Evolutionary conservation across 441 rosid genomes (phyloP).

Genomic region (Populus hybrid): DNA sequence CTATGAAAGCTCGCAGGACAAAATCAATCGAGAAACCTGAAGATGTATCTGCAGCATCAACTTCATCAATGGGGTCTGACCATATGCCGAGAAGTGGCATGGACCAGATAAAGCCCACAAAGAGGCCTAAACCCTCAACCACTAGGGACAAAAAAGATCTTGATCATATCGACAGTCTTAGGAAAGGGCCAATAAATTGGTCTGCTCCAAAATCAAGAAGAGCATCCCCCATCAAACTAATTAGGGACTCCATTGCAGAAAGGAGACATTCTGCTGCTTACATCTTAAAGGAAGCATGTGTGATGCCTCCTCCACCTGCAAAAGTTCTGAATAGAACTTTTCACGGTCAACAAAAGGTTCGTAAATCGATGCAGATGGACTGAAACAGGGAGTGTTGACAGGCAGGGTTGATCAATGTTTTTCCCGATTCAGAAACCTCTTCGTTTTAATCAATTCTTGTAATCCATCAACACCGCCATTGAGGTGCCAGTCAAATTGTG

Average conservation of each 20-base stretch:
- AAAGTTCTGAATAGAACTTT: slow-evolving; percentile 39
- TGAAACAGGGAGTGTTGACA: slow-evolving; percentile 30
- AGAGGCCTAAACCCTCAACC: slow-evolving; percentile 58
- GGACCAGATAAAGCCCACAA: slow-evolving; percentile 41
- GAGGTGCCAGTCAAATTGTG: slow-evolving; percentile 2
- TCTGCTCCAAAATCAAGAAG: slow-evolving; percentile 49
- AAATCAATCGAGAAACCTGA: slow-evolving; percentile 46
- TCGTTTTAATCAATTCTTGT: neutral
- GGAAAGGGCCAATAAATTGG: slow-evolving; percentile 38
- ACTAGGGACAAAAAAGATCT: slow-evolving; percentile 40
- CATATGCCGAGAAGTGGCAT: slow-evolving; percentile 24
- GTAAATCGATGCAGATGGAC: slow-evolving; percentile 41
- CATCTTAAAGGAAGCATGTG: slow-evolving; percentile 41
- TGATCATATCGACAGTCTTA: slow-evolving; percentile 22
- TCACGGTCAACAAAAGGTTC: slow-evolving; percentile 51
- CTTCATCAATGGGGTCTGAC: slow-evolving; percentile 29
- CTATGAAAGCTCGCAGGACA: slow-evolving; percentile 62
- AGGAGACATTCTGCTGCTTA: slow-evolving; percentile 39
- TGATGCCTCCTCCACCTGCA: slow-evolving; percentile 47
- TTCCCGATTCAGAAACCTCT: neutral
- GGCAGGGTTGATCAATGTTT: slow-evolving; percentile 18
- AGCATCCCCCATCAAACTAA: slow-evolving; percentile 53
- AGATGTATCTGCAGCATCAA: slow-evolving; percentile 25
- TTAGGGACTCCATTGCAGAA: slow-evolving; percentile 30
- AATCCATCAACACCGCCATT: slow-evolving; percentile 8